Percentiles rank a stretch among this genome's conserved stretches.
Conservation (phyloP, 2,329 filamentous ascomycete species). For the Aspergillus piperis region DNA sequence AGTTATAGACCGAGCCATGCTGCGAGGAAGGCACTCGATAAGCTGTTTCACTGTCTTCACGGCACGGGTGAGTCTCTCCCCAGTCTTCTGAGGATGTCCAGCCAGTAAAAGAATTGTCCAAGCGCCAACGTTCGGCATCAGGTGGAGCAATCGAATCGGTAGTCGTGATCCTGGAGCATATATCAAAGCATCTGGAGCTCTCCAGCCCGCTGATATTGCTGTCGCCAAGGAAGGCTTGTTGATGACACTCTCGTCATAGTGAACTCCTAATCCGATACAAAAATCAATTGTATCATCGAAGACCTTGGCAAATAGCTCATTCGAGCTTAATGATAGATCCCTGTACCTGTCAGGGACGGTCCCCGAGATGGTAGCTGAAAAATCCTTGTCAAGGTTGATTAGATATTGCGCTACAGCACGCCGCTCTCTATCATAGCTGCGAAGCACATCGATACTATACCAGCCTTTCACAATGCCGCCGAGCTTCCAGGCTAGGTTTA, state of each 20-base stretch:
- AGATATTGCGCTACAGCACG: slow-evolving; percentile 31
- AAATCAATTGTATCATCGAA: slow-evolving; percentile 27
- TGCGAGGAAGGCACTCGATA: background rate
- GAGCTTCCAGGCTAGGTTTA: slow-evolving; percentile 58
- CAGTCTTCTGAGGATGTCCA: background rate
- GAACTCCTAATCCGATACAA: slow-evolving; percentile 30
- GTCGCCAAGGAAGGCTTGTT: slow-evolving; percentile 3
- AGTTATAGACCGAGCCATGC: slow-evolving; percentile 5
- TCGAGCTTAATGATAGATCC: slow-evolving; percentile 18
- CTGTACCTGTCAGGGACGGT: slow-evolving; percentile 19
- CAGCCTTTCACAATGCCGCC: slow-evolving; percentile 39
- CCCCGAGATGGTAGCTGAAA: slow-evolving; percentile 20
- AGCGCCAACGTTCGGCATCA: slow-evolving; percentile 1
- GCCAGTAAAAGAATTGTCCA: slow-evolving; percentile 9
- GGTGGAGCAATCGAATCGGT: background rate
- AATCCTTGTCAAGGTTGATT: slow-evolving; percentile 35
- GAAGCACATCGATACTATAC: slow-evolving; percentile 24
- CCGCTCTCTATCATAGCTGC: slow-evolving; percentile 34
- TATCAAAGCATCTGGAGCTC: slow-evolving; percentile 9
- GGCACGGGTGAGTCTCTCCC: background rate
- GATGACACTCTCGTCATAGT: slow-evolving; percentile 23
- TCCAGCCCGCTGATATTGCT: slow-evolving; percentile 8
- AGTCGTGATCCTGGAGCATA: slow-evolving; percentile 9
- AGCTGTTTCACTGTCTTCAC: background rate
- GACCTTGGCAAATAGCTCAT: slow-evolving; percentile 27